Conservation (phyloP, 2,329 filamentous ascomycete species). For the Phaeophleospora eucalypticola region DNA sequence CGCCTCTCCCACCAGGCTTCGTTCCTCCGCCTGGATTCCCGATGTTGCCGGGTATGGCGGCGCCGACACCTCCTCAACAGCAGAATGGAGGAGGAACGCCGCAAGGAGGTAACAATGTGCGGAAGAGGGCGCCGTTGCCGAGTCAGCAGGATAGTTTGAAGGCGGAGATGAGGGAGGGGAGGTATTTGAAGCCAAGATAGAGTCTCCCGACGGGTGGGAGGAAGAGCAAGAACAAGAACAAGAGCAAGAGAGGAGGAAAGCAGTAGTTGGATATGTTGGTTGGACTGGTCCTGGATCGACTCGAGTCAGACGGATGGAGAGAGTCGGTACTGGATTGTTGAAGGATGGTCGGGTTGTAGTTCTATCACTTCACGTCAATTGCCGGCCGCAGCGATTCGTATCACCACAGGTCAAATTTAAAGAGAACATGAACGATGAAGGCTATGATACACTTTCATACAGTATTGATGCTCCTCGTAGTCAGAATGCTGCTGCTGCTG, state of each 20-base stretch:
- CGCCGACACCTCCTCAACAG: constrained; percentile 1
- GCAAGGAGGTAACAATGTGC: constrained; percentile 34
- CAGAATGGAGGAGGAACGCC: background rate
- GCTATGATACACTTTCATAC: constrained; percentile 3
- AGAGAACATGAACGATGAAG: background rate
- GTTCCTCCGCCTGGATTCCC: constrained; percentile 31
- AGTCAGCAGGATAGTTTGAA: constrained; percentile 79
- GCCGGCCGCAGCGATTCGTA: no score
- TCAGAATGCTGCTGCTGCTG: no score
- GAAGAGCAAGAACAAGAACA: background rate
- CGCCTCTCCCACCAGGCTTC: constrained; percentile 31
- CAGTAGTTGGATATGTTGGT: no score
- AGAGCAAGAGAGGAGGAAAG: no score
- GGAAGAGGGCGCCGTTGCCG: constrained; percentile 66
- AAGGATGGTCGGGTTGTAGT: no score
- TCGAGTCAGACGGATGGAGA: no score
- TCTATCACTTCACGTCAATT: no score
- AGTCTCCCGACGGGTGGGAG: background rate
- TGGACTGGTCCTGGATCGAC: no score
- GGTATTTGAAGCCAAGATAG: constrained; percentile 41
- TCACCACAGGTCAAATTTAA: no score
- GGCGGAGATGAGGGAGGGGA: constrained; percentile 64
- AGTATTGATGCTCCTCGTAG: background rate
- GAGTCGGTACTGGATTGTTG: no score
- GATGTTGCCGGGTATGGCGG: constrained; percentile 28